Conservation (phyloP, 1,139 yeast species). For the Taphrina sp. region DNA sequence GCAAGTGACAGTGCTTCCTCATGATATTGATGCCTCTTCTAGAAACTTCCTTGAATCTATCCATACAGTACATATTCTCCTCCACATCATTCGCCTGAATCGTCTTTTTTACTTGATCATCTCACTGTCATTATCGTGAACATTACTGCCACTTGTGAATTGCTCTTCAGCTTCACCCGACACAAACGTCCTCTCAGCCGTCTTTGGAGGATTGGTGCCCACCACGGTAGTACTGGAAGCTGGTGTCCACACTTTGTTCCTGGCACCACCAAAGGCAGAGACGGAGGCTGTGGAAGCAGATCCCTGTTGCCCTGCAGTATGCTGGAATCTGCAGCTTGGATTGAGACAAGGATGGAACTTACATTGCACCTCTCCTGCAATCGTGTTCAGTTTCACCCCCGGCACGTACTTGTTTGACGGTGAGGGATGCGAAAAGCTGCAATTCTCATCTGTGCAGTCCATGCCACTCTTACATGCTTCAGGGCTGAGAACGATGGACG, state of each 20-base stretch:
- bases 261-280: slow-evolving; percentile 9
- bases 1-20: too few species aligned
- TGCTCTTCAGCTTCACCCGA: slow-evolving; percentile 23
- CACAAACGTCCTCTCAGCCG: slow-evolving; percentile 27
- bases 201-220: too few species aligned
- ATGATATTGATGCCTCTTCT: too few species aligned
- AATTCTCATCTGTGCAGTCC: slow-evolving; percentile 21
- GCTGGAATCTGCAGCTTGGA: slow-evolving; percentile 27
- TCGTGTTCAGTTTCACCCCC: slow-evolving; percentile 16
- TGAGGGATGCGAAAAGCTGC: slow-evolving; percentile 27
- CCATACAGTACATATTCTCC: too few species aligned
- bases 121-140: slow-evolving; percentile 25
- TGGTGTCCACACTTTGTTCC: slow-evolving; percentile 32
- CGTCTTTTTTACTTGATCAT: slow-evolving; percentile 21
- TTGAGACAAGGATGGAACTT: slow-evolving; percentile 22
- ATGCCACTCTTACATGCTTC: slow-evolving; percentile 17
- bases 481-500: slow-evolving; percentile 23
- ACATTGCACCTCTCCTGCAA: slow-evolving; percentile 10
- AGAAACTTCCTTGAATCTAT: too few species aligned
- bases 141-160: slow-evolving; percentile 7
- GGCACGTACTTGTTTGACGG: slow-evolving; percentile 24
- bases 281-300: slow-evolving; percentile 2
- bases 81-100: too few species aligned
- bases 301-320: slow-evolving; percentile 22
- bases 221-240: not conserved